A percentile compares a stretch with the other conserved stretches of the same genome.
phyloP scores from a whole-genome alignment of 208 protist genomes.

The Acanthamoeba lenticulata region DNA sequence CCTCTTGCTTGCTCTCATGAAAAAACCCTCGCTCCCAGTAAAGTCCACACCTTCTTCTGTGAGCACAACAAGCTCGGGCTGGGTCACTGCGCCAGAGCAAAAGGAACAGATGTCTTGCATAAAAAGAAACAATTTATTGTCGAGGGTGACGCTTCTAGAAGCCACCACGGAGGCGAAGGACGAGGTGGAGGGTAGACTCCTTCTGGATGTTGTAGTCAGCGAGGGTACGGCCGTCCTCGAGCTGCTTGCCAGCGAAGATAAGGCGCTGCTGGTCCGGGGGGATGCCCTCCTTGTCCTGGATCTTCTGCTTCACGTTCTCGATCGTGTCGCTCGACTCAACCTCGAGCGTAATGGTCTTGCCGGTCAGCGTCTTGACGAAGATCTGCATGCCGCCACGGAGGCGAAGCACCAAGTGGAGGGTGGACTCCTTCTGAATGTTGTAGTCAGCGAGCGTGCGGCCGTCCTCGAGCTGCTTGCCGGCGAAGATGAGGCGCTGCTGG shows the following conservation, averaged over 20 bases:
- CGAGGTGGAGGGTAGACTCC: constrained; percentile 49
- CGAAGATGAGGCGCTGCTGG: constrained; percentile 94
- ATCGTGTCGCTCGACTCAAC: constrained; percentile 61
- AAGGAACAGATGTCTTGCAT: too few species aligned
- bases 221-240: constrained; percentile 85
- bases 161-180: background rate
- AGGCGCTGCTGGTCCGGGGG: constrained; percentile 84
- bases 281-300: too few species aligned
- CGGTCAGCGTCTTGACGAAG: too few species aligned
- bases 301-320: constrained; percentile 84
- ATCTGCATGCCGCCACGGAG: constrained; percentile 76
- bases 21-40: too few species aligned
- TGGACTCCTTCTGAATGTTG: constrained; percentile 86
- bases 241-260: constrained; percentile 86
- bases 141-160: too few species aligned
- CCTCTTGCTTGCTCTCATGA: too few species aligned
- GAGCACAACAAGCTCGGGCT: too few species aligned
- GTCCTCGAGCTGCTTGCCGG: constrained; percentile 95
- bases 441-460: constrained; percentile 90
- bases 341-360: too few species aligned
- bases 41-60: too few species aligned
- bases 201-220: constrained; percentile 87
- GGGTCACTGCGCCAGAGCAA: too few species aligned
- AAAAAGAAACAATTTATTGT: too few species aligned
- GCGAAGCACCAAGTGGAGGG: constrained; percentile 68